Evolutionary conservation across 345 rosid genomes (phyloP).

Genomic region (Bruguiera sexangula): DNA sequence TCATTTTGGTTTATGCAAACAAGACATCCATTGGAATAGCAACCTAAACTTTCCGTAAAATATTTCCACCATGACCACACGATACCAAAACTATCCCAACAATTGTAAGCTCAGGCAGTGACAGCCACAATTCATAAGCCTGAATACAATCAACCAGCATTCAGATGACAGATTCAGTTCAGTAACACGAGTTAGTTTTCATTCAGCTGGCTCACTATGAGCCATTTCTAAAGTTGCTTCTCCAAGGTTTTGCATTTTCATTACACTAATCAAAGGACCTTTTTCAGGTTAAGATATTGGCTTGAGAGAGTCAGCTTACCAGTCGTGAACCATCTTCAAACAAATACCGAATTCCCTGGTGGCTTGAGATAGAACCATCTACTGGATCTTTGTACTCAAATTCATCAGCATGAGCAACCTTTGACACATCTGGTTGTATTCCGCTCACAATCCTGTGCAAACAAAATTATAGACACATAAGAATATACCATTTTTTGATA

Average conservation of each 20-base stretch:
- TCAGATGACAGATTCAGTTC: no score
- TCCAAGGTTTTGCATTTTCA: not conserved
- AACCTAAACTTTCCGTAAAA: not conserved
- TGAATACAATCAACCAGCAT: no score
- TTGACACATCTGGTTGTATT: slow-evolving; percentile 61
- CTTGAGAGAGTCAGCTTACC: slow-evolving; percentile 43
- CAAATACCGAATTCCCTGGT: slow-evolving; percentile 91
- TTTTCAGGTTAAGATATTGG: not conserved
- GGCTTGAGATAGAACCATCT: slow-evolving; percentile 91
- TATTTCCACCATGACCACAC: not conserved
- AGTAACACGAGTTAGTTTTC: no score
- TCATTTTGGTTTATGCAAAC: not conserved
- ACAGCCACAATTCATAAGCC: no score
- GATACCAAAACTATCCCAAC: not conserved
- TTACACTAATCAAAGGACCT: not conserved
- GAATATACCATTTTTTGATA: no score
- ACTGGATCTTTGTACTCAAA: slow-evolving; percentile 98
- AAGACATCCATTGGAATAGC: not conserved
- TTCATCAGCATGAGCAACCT: slow-evolving; percentile 75
- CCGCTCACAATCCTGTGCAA: slow-evolving; percentile 65
- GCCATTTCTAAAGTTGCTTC: no score
- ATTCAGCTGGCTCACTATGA: no score
- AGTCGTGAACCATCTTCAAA: slow-evolving; percentile 93
- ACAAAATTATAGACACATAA: not conserved
- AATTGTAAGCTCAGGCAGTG: no score